phyloP scores from a whole-genome alignment of 371 early-diverging fungal species.

The Amoeboradix gromovi region DNA sequence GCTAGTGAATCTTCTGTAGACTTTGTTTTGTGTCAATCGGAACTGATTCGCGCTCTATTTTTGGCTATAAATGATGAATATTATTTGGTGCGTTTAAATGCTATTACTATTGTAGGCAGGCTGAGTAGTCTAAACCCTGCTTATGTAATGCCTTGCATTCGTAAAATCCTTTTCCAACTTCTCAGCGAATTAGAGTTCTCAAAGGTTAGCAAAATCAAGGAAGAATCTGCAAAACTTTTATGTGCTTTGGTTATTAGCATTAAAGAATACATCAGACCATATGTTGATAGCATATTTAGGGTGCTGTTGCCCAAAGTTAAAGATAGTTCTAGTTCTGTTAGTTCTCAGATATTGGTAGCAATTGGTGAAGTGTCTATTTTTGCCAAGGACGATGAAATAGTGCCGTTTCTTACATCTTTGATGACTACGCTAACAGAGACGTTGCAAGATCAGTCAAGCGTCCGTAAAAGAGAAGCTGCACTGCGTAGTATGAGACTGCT shows the following conservation, averaged over 20 bases:
- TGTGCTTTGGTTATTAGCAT: slow-evolving; percentile 38
- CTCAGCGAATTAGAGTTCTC: slow-evolving; percentile 74
- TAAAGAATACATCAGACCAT: slow-evolving; percentile 53
- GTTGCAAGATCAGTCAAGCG: slow-evolving; percentile 56
- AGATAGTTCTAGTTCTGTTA: slow-evolving; percentile 46
- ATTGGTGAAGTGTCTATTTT: slow-evolving; percentile 35
- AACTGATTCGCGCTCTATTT: slow-evolving; percentile 56
- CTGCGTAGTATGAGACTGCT: slow-evolving; percentile 54
- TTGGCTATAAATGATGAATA: slow-evolving; percentile 72
- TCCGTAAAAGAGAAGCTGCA: slow-evolving; percentile 57
- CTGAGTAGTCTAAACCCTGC: slow-evolving; percentile 63
- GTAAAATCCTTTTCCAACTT: slow-evolving; percentile 57
- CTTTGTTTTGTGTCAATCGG: slow-evolving; percentile 58
- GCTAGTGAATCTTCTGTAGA: slow-evolving; percentile 41
- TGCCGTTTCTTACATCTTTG: slow-evolving; percentile 44
- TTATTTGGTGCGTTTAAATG: slow-evolving; percentile 55
- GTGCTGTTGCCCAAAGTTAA: slow-evolving; percentile 50
- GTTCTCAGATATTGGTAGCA: slow-evolving; percentile 46
- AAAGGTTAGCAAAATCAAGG: slow-evolving; percentile 46
- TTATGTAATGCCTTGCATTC: slow-evolving; percentile 57
- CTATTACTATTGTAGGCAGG: slow-evolving; percentile 57
- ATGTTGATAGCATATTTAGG: slow-evolving; percentile 57
- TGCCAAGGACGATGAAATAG: slow-evolving; percentile 46
- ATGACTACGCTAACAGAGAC: slow-evolving; percentile 65
- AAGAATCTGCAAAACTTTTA: slow-evolving; percentile 53